Conservation (phyloP, 495 filamentous ascomycete genomes). For the Cetradonia linearis region DNA sequence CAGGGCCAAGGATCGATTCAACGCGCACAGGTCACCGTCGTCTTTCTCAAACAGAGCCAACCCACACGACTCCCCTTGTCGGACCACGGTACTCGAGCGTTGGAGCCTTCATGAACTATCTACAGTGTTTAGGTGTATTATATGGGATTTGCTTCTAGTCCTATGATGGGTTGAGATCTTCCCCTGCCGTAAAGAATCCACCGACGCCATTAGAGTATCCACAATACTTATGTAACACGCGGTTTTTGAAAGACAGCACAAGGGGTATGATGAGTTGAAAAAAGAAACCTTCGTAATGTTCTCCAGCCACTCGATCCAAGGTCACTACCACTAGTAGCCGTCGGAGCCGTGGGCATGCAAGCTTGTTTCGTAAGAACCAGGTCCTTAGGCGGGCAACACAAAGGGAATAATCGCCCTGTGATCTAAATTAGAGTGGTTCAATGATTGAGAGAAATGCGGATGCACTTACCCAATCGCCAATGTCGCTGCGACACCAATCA, state of each 20-base stretch:
- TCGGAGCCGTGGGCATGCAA: background rate
- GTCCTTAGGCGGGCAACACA: slow-evolving; percentile 5
- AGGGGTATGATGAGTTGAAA: slow-evolving; percentile 12
- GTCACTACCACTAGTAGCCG: background rate
- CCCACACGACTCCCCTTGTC: background rate
- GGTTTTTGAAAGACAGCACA: background rate
- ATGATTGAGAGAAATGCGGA: background rate
- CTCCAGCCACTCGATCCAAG: slow-evolving; percentile 1
- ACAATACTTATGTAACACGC: slow-evolving; percentile 4
- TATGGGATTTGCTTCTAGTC: slow-evolving; percentile 9
- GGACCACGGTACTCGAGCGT: background rate
- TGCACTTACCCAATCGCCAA: slow-evolving; percentile 76
- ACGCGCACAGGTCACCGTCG: background rate
- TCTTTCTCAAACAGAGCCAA: background rate
- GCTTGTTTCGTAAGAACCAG: background rate
- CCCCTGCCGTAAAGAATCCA: slow-evolving; percentile 3
- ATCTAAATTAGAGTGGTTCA: slow-evolving; percentile 16
- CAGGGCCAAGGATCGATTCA: slow-evolving; percentile 1
- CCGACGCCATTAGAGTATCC: slow-evolving; percentile 8
- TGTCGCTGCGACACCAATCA: slow-evolving; percentile 73
- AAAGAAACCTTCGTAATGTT: background rate
- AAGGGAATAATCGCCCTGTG: slow-evolving; percentile 47
- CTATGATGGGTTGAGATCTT: background rate
- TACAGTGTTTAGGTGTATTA: slow-evolving; percentile 6
- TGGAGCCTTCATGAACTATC: too few relatives aligned